These are phyloP conservation scores for Cyclotella cryptica DNA, from an alignment of 108 stramenopile genomes.

Conservation along the genomic window DNA sequence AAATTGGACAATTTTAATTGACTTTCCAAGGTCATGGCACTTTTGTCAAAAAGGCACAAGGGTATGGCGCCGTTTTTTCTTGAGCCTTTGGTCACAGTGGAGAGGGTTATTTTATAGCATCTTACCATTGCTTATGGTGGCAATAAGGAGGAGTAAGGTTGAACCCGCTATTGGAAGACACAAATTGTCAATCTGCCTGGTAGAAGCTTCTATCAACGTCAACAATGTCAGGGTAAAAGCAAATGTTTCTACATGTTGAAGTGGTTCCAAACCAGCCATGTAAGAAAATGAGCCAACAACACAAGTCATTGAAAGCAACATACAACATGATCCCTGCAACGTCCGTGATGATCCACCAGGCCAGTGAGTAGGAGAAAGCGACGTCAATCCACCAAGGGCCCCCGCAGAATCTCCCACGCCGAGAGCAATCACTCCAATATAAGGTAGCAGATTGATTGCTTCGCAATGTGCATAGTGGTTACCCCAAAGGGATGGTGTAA, in stretches of 20 bases:
- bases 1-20: too few species aligned
- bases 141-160: conserved; percentile 16
- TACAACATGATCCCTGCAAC: conserved; percentile 77
- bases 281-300: background rate
- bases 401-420: conserved; percentile 85
- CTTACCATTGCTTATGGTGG: background rate
- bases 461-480: too few species aligned
- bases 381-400: conserved; percentile 63
- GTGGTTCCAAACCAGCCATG: conserved; percentile 12
- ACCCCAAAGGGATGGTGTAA: too few species aligned
- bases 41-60: too few species aligned
- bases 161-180: conserved; percentile 76
- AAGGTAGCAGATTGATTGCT: conserved; percentile 38
- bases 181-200: conserved; percentile 84
- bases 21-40: too few species aligned
- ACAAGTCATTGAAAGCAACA: conserved; percentile 72
- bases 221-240: conserved; percentile 40
- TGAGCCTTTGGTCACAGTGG: too few species aligned
- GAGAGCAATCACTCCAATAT: conserved; percentile 70
- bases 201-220: conserved; percentile 81
- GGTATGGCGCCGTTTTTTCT: too few species aligned
- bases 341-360: conserved; percentile 67
- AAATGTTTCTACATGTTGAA: conserved; percentile 5
- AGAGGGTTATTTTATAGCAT: too few species aligned
- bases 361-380: conserved; percentile 47